These are phyloP conservation scores for Penicillium herquei DNA, from an alignment of 495 filamentous ascomycete species.

Conservation along the genomic window DNA sequence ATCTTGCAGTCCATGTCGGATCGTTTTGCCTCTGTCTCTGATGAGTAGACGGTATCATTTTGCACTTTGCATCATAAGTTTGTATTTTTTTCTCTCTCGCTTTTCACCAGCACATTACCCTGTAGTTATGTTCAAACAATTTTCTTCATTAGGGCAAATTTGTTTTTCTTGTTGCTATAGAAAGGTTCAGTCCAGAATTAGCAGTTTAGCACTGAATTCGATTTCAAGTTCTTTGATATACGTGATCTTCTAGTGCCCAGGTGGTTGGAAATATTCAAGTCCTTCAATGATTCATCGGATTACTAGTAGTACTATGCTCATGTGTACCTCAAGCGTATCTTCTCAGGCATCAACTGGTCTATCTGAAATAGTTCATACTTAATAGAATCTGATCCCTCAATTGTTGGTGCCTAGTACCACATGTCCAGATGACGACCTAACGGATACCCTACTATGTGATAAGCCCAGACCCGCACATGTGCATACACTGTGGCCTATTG, in stretches of 20 bases:
- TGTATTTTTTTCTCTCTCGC: constrained; percentile 14
- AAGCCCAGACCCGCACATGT: not conserved
- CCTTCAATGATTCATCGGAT: not conserved
- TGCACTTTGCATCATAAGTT: constrained; percentile 13
- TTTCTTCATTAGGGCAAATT: constrained; percentile 7
- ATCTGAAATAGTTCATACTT: too few relatives aligned
- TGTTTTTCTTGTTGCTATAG: not conserved
- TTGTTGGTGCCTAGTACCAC: too few relatives aligned
- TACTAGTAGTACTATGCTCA: not conserved
- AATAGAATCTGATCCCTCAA: too few relatives aligned
- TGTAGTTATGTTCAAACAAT: constrained; percentile 37
- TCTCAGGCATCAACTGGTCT: too few relatives aligned
- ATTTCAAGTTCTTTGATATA: not conserved
- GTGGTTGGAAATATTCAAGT: too few relatives aligned
- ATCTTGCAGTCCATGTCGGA: constrained; percentile 88
- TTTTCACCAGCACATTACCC: constrained; percentile 38
- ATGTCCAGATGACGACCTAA: not conserved
- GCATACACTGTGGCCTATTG: constrained; percentile 8
- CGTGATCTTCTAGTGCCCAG: too few relatives aligned
- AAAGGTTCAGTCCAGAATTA: not conserved
- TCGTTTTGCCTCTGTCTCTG: constrained; percentile 89
- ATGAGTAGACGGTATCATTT: constrained; percentile 64
- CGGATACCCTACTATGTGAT: not conserved
- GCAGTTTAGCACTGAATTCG: not conserved
- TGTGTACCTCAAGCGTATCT: too few relatives aligned